phyloP scores from a whole-genome alignment of 116 monocot genomes.

The Cymodocea nodosa region DNA sequence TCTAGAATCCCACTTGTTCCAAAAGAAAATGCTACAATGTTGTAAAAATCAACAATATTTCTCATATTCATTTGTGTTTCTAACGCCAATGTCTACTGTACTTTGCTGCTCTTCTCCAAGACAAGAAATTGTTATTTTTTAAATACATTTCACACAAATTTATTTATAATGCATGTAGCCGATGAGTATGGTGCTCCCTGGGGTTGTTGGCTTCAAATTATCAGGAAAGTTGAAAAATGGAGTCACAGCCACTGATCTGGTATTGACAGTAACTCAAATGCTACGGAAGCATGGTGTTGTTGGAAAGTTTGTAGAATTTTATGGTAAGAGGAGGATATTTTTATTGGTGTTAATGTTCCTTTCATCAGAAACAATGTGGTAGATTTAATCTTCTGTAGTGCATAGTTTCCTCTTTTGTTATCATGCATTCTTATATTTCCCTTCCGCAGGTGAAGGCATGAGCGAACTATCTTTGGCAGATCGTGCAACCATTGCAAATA shows the following conservation, averaged over 20 bases:
- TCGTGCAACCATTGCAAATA: constrained; percentile 86
- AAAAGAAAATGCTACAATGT: too few species aligned
- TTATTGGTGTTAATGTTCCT: neutral
- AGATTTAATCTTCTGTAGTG: neutral
- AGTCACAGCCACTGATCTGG: constrained; percentile 84
- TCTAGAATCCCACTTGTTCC: too few species aligned
- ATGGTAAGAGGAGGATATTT: constrained; percentile 33
- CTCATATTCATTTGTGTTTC: too few species aligned
- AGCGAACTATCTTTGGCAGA: constrained; percentile 65
- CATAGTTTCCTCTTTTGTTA: neutral
- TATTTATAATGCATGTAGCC: constrained; percentile 45
- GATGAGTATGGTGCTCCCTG: constrained; percentile 91
- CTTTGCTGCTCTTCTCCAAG: neutral
- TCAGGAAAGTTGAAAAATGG: constrained; percentile 60
- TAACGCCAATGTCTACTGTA: too few species aligned
- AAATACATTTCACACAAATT: neutral
- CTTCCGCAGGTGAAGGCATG: constrained; percentile 61
- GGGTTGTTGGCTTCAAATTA: constrained; percentile 87
- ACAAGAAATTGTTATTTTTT: too few species aligned
- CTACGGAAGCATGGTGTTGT: constrained; percentile 81
- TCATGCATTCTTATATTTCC: neutral
- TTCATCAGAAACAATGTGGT: neutral
- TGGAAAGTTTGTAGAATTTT: constrained; percentile 87
- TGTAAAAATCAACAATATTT: too few species aligned
- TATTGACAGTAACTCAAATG: constrained; percentile 71